Evolutionary conservation across 1,284 basidiomycete genomes (phyloP), one percentile per base, ranked within the genome.

Genomic region (Trametes pubescens): DNA sequence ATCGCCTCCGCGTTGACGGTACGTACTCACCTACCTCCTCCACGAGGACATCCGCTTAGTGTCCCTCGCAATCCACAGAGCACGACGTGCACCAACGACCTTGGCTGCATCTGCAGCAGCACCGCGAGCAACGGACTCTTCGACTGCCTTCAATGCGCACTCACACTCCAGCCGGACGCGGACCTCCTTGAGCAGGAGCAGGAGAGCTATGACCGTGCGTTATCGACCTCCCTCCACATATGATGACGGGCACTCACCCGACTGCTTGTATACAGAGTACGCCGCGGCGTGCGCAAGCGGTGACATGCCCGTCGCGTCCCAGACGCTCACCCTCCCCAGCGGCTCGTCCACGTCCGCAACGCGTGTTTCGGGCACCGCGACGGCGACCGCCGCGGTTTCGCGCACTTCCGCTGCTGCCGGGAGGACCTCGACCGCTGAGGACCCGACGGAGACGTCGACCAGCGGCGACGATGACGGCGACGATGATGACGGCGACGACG

Each of bases 91-190:
- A 38, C n/a, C n/a, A 16, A 32, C 8, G 57, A 63, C 49, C 40
- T 63, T 43, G 53, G 6, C 61, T 70, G 69, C 54, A 24, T 70
- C 51, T 70, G 69, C 64, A 64, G 58, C 22, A 59, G 37, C 59
- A 24, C 34, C n/a, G 49, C 59, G 11, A 63, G 57, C 61, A 37
- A 22, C 2, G 67, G 61, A 13, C 60, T 70, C 60, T 63, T 53
- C 48, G 59, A 8, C 59, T 70, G 69, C 56, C 61, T 70, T 43
- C 61, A 69, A 53, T 70, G 69, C 49, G 59, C 54, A 8, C 61
- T 68, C 43, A 51, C 16, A 11, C n/a, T 67, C 47, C 51, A 49
- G 9, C 62, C 65, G 16, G 59, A 58, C 35, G 37, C 60, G 21
- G 18, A 35, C 29, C 14, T 59, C 43, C 35, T 64, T 26, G 24